phyloP scores from a whole-genome alignment of 306 rosid species.

The Rosa persica region DNA sequence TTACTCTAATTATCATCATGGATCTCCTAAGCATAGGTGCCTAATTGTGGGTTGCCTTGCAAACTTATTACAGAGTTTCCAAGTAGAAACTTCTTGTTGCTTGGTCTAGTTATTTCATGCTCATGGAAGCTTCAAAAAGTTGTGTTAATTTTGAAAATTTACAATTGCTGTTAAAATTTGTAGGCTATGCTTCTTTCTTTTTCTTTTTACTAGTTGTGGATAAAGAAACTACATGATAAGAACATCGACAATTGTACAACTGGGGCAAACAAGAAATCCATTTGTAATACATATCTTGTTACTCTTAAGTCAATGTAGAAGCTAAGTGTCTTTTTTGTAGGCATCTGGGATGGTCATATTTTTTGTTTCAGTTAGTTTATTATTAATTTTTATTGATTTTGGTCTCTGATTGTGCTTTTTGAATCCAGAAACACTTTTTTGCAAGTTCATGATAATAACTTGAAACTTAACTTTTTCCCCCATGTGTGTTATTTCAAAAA shows the following conservation, averaged over 20 bases:
- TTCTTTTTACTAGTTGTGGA: not conserved
- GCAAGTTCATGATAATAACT: not conserved
- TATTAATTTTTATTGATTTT: not conserved
- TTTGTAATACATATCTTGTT: not conserved
- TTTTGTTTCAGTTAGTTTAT: not conserved
- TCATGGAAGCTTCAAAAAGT: not conserved
- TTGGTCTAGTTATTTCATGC: not conserved
- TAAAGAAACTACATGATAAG: not conserved
- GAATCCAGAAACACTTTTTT: not conserved
- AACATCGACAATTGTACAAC: not conserved
- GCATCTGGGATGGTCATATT: not conserved
- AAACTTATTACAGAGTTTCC: not conserved
- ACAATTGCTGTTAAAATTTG: not conserved
- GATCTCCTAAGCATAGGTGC: not conserved
- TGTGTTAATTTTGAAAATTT: not conserved
- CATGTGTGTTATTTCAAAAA: conserved; percentile 18
- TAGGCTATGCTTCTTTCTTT: not conserved
- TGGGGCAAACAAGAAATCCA: not conserved
- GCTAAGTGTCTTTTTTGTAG: not conserved
- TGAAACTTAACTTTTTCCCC: not conserved
- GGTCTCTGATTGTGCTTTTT: not conserved
- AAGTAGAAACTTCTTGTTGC: not conserved
- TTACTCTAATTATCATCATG: not conserved
- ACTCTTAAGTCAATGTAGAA: not conserved
- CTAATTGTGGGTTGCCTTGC: not conserved